Evolutionary conservation across 495 filamentous ascomycete genomes (phyloP).

Genomic region (Beverwykella pulmonaria): DNA sequence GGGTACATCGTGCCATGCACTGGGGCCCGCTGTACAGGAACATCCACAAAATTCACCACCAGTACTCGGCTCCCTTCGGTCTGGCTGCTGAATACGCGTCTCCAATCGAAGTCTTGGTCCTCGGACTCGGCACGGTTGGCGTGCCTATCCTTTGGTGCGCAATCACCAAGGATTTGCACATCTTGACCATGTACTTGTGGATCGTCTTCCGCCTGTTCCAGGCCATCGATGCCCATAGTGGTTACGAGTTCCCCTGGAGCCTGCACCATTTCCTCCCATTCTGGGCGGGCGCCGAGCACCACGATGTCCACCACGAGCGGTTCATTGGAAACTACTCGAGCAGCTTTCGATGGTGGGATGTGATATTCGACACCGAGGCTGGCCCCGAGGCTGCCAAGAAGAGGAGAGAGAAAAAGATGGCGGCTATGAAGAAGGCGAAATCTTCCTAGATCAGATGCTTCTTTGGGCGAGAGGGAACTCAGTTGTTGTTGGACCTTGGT

Average conservation of each 20-base stretch:
- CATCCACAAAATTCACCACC: constrained; percentile 98
- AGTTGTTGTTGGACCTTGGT: too few relatives aligned
- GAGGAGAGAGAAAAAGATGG: constrained; percentile 77
- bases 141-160: constrained; percentile 84
- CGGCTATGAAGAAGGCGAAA: constrained; percentile 67
- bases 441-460: background rate
- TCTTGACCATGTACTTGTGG: constrained; percentile 97
- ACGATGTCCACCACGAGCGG: constrained; percentile 93
- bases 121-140: constrained; percentile 89
- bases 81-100: constrained; percentile 97
- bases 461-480: background rate
- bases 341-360: constrained; percentile 99
- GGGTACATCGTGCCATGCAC: constrained; percentile 90
- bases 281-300: constrained; percentile 97
- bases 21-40: constrained; percentile 92
- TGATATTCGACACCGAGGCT: constrained; percentile 87
- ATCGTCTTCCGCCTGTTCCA: constrained; percentile 92
- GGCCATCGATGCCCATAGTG: constrained; percentile 95
- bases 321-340: constrained; percentile 98
- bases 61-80: constrained; percentile 95
- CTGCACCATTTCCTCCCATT: constrained; percentile 94
- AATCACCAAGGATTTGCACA: constrained; percentile 82
- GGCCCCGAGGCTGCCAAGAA: constrained; percentile 82
- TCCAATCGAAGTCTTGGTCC: constrained; percentile 94
- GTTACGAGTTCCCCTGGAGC: constrained; percentile 97